Conservation (phyloP, 176 grass and related monocot species). For the Carex myosuroides region DNA sequence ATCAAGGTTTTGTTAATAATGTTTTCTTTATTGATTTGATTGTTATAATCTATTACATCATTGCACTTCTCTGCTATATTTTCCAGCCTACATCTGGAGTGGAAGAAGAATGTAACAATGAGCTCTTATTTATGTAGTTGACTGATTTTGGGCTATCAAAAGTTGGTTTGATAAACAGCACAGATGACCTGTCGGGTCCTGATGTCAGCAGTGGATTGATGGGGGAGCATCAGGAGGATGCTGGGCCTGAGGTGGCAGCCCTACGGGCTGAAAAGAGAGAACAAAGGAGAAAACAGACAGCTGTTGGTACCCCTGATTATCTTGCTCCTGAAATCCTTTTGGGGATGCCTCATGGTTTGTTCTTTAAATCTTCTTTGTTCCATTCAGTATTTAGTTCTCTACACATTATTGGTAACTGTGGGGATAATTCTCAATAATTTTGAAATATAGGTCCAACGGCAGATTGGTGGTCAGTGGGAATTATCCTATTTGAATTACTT, state of each 20-base stretch:
- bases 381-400: not conserved
- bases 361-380: not conserved
- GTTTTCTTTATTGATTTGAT: not conserved
- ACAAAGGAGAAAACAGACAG: constrained; percentile 77
- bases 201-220: constrained; percentile 68
- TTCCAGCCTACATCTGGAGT: not conserved
- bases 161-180: constrained; percentile 98
- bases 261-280: constrained; percentile 62
- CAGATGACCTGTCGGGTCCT: constrained; percentile 92
- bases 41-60: not conserved
- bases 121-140: constrained; percentile 22
- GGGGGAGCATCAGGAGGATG: constrained; percentile 38
- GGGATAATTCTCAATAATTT: not conserved
- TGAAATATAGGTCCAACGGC: constrained; percentile 56
- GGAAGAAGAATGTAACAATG: not conserved
- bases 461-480: constrained; percentile 99
- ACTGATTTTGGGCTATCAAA: constrained; percentile 98
- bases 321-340: constrained; percentile 92
- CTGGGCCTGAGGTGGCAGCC: constrained; percentile 27
- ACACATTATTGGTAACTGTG: not conserved
- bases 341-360: constrained; percentile 80
- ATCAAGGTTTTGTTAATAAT: constrained; percentile 48
- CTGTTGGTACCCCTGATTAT: constrained; percentile 96
- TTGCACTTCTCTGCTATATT: not conserved
- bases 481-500: constrained; percentile 94